These are phyloP conservation scores for Pestalotiopsis sp. DNA, from an alignment of 2,329 filamentous ascomycete genomes.

Conservation along the genomic window DNA sequence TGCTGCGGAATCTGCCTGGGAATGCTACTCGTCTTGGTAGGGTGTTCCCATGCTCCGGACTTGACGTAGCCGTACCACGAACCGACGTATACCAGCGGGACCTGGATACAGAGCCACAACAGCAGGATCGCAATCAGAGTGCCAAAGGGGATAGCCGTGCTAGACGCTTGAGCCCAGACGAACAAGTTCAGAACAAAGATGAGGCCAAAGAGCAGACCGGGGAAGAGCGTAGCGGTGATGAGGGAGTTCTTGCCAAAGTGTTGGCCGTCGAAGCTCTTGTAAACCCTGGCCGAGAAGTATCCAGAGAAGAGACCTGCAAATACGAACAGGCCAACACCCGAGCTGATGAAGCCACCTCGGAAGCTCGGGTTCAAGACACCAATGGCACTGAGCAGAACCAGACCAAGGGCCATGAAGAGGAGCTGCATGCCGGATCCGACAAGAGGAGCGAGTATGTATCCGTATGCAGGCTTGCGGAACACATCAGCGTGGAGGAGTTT, in stretches of 20 bases:
- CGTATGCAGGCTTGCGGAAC: slow-evolving; percentile 73
- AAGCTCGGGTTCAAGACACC: slow-evolving; percentile 85
- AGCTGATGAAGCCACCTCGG: slow-evolving; percentile 86
- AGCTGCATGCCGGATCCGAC: slow-evolving; percentile 87
- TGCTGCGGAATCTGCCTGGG: slow-evolving; percentile 75
- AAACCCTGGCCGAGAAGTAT: slow-evolving; percentile 83
- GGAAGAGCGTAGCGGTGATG: slow-evolving; percentile 77
- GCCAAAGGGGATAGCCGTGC: slow-evolving; percentile 82
- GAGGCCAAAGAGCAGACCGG: slow-evolving; percentile 74
- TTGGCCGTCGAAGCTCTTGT: slow-evolving; percentile 79
- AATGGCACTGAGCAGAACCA: slow-evolving; percentile 73
- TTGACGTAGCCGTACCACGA: slow-evolving; percentile 76
- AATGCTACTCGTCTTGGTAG: slow-evolving; percentile 74
- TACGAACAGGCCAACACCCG: slow-evolving; percentile 80
- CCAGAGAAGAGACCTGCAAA: slow-evolving; percentile 84
- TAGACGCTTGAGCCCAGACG: slow-evolving; percentile 87
- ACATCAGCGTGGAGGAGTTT: slow-evolving; percentile 88
- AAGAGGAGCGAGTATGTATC: slow-evolving; percentile 75
- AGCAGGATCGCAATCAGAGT: slow-evolving; percentile 73
- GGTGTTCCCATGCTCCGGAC: slow-evolving; percentile 74
- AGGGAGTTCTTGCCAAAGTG: slow-evolving; percentile 77
- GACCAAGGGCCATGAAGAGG: slow-evolving; percentile 76
- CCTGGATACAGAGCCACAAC: slow-evolving; percentile 84
- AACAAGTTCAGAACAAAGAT: slow-evolving; percentile 85
- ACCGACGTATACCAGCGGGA: slow-evolving; percentile 81